Evolutionary conservation across 495 filamentous ascomycete genomes (phyloP).

Genomic region (Paragyromitra xinjiangensis): DNA sequence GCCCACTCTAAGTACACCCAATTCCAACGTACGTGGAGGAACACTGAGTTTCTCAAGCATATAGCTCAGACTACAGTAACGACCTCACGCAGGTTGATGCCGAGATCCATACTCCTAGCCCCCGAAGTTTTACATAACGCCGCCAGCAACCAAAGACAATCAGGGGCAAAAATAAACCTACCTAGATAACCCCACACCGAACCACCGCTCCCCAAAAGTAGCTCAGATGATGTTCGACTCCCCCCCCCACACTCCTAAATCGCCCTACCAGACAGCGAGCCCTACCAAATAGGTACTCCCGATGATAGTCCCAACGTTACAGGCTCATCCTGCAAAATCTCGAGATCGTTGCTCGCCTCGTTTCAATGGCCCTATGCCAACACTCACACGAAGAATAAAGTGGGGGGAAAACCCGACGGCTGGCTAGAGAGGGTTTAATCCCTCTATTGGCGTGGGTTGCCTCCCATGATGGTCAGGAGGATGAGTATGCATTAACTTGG

Average conservation of each 20-base stretch:
- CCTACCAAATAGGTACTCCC: background rate
- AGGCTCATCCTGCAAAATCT: background rate
- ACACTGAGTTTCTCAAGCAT: too few relatives aligned
- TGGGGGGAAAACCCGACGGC: background rate
- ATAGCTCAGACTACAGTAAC: too few relatives aligned
- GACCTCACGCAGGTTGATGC: too few relatives aligned
- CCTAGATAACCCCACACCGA: background rate
- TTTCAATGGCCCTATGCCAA: background rate
- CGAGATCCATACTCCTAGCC: too few relatives aligned
- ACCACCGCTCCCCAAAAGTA: background rate
- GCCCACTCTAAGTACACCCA: too few relatives aligned
- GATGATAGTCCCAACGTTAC: background rate
- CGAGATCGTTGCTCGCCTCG: background rate
- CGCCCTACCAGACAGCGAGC: background rate
- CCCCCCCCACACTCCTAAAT: background rate
- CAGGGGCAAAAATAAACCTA: background rate
- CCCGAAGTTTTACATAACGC: too few relatives aligned
- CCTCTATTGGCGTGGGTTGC: background rate
- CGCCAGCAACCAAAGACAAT: too few relatives aligned
- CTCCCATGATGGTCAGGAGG: background rate
- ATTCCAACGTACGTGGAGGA: too few relatives aligned
- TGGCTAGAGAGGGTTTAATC: background rate
- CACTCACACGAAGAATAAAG: background rate
- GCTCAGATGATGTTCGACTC: background rate
- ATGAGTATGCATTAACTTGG: conserved; percentile 1